Percentiles rank a stretch among this genome's conserved stretches.
These are phyloP conservation scores for Chaetoceros tenuissimus DNA, from an alignment of 108 stramenopile genomes.

Conservation along the genomic window DNA sequence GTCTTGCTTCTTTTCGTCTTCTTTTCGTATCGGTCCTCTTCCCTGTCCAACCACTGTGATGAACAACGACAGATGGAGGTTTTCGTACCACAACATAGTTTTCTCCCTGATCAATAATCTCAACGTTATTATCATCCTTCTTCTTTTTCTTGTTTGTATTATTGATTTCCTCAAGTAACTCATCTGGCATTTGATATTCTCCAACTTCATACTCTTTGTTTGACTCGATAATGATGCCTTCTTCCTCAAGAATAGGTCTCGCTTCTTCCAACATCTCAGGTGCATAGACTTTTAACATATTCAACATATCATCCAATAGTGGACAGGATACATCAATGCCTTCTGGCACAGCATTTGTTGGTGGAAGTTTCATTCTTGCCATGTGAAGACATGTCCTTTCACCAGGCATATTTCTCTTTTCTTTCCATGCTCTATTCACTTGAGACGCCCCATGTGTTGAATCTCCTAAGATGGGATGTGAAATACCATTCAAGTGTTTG, in stretches of 20 bases:
- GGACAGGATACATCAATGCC: constrained; percentile 60
- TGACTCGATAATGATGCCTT: constrained; percentile 42
- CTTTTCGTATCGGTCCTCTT: constrained; percentile 4
- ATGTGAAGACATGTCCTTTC: constrained; percentile 71
- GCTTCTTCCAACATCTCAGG: constrained; percentile 58
- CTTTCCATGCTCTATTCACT: constrained; percentile 60
- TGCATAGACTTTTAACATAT: constrained; percentile 40
- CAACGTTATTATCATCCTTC: constrained; percentile 11
- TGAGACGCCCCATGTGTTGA: constrained; percentile 58
- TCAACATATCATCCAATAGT: constrained; percentile 56
- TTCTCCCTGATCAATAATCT: constrained; percentile 19
- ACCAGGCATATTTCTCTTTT: constrained; percentile 42
- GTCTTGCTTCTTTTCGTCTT: constrained; percentile 16
- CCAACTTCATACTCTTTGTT: constrained; percentile 26
- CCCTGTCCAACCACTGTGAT: constrained; percentile 25
- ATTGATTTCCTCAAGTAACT: background rate
- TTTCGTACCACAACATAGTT: constrained; percentile 29
- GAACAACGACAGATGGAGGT: constrained; percentile 22
- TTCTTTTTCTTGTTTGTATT: too few relatives aligned
- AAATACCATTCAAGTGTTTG: constrained; percentile 69
- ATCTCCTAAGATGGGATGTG: constrained; percentile 83
- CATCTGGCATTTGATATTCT: constrained; percentile 19
- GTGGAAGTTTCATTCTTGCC: constrained; percentile 38
- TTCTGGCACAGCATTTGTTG: constrained; percentile 20
- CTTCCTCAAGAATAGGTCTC: constrained; percentile 35